Conservation (phyloP, 257 asterid genomes). For the Fraxinus pennsylvanica region DNA sequence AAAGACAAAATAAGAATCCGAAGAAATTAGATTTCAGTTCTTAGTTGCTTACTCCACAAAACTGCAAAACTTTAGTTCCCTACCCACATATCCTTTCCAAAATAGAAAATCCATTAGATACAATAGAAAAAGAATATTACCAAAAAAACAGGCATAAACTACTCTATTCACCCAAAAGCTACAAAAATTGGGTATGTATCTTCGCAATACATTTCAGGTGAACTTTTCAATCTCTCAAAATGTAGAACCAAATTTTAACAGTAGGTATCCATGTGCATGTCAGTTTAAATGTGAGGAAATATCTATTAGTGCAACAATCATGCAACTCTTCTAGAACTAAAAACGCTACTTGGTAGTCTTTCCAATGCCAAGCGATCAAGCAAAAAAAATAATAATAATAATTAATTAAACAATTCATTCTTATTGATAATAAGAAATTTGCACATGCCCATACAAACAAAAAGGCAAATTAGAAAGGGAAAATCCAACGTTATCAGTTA, state of each 20-base stretch:
- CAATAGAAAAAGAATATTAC: neutral
- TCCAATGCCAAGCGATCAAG: neutral
- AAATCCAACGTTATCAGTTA: neutral
- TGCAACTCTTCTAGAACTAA: neutral
- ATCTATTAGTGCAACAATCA: neutral
- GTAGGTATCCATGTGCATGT: neutral
- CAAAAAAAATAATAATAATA: no score
- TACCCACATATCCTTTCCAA: neutral
- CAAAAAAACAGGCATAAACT: neutral
- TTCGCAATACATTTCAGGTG: neutral
- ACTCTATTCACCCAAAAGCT: neutral
- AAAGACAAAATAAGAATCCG: no score
- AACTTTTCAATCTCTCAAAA: neutral
- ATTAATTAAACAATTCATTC: constrained; percentile 1
- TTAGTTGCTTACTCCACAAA: neutral
- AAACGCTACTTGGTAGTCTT: neutral
- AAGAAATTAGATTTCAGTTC: neutral
- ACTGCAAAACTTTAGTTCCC: neutral
- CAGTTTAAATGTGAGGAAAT: neutral
- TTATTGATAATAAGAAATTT: constrained; percentile 1
- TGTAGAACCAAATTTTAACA: constrained; percentile 3
- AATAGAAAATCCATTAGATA: neutral
- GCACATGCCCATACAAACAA: neutral
- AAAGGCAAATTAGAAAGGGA: neutral
- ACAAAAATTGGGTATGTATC: neutral